Evolutionary conservation across 129 eudicot species (phyloP), one percentile per base, ranked within the genome.

Genomic region (Chrysanthemum seticuspe): DNA sequence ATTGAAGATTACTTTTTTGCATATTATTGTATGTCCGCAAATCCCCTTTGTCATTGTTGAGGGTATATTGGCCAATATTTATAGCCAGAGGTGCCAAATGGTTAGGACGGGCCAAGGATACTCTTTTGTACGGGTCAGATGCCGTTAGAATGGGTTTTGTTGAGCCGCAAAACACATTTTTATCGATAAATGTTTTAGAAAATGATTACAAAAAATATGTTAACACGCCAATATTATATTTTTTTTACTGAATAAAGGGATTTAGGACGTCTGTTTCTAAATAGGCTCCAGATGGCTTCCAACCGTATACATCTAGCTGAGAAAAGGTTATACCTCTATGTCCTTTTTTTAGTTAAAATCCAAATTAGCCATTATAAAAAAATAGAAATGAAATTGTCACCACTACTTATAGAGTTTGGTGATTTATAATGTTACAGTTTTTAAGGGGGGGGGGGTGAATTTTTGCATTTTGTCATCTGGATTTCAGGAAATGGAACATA

Each of bases 41-140:
- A 10, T 59, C n/a, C n/a, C 29, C 36, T 59, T 59, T 21, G 36
- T 59, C 64, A 59, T 21, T 59, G 7, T 8, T 59, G 64, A 21
- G 25, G 60, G 60, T 54, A 15, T 54, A 54, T 54, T 54, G 21
- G 21, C 0, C 1, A 21, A 21, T n/a, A n/a, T n/a, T n/a, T n/a
- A n/a, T n/a, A n/a, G n/a, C n/a, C n/a, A n/a, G n/a, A 59, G 64
- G 64, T 21, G 64, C 12, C 36, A 59, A 59, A 59, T 21, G 13
- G 57, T 5, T 13, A 13, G 57, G 15, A 52, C 10, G 18, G 15
- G 18, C 57, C 13, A 52, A 11, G 15, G 57, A 5, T 13, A 13
- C 12, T 19, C 25, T 58, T 16, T 21, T 9, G 25, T 21, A 10
- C 13, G 16, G 12, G 34, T 19, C 12, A 16, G 29, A 59, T 59